Evolutionary conservation across 257 asterid species (phyloP), one percentile per base, ranked within the genome.

Genomic region (Verbascum thapsus): DNA sequence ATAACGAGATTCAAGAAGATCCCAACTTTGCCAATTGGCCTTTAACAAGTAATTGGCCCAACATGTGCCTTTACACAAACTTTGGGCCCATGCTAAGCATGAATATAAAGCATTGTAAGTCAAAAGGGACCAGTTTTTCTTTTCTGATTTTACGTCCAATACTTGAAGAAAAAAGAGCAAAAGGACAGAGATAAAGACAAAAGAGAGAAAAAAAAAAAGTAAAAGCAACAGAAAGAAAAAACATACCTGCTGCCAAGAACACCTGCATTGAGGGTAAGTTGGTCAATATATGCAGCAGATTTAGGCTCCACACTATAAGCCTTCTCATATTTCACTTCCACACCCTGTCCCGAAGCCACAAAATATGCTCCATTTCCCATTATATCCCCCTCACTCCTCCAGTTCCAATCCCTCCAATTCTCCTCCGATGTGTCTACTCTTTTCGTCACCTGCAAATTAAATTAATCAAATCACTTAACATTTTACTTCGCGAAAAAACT

Each of bases 221-320:
- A 35, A 39, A 38, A 38, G 38, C 44, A 30, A 58, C 47, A 15
- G 38, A 50, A n/a, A 48, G 51, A 19, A 63, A 50, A 37, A n/a
- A n/a, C 54, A 17, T 60, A 70, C 78, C 85, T 78, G 82, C 63
- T 68, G 45, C 78, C 74, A 1, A 82, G 78, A 15, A 77, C 88
- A 38, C 88, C 88, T 34, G 88, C 71, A 58, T 82, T 74, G 53
- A 79, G 60, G 16, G 80, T 75, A 35, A 82, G 75, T 61, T 79
- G 85, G 68, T 79, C 82, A 48, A 82, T 74, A 8, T 68, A 67
- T 18, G 64, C 67, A 4, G 86, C 88, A 39, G 88, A 72, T 57
- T 80, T 82, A 39, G 88, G 88, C 76, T 82, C 88, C 70, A 80
- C 80, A 65, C 88, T 82, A 23, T 80, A 82, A 9, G 88, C 86